Base-by-base conservation (phyloP, 352 stramenopile genomes). In the Pythium insidiosum region DNA sequence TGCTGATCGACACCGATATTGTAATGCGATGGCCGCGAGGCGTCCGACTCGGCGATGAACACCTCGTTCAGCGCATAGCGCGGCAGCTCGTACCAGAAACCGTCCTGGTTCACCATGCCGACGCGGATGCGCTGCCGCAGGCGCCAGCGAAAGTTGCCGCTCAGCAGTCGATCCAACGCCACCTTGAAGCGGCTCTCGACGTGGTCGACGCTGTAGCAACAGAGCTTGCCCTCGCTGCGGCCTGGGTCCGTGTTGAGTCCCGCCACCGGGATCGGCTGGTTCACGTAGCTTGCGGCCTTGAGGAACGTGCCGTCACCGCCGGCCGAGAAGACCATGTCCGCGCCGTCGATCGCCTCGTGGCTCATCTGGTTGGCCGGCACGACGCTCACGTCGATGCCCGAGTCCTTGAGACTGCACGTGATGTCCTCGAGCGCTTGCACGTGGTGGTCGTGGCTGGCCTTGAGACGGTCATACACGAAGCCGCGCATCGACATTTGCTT, bases 401-500 rank as follows among this genome's bases (percentile, higher is more conserved):
- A 54, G 16, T 89, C 74, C 38, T 84, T 83, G 31, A 90, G 73
- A 29, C 68, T 85, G 10, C 52, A 66, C 16, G 78, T 90, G 38
- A 94, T 87, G 55, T 94, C 81, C n/a, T 91, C 79, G 4, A 94
- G 49, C 0, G 81, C 81, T 49, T 87, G 72, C 4, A 91, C 63
- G 46, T 94, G 81, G 56, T 94, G 81, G 37, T 94, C 81, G 47
- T 94, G 81, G 33, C 78, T 94, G 2, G 78, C 76, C 38, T 89
- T 88, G 24, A 94, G 60, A 3, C 81, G 76, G 33, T 94, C 81
- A 58, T 91, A 87, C 23, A 94, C 65, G 47, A 94, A 94, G 24
- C 81, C 81, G 44, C 81, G 76, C 81, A 94, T 90, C 2, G 81
- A 94, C 81, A 94, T 91, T 65, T 94, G 78, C 67, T 94, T 94